Base-by-base conservation (phyloP, 202 grass and related monocot species). In the Setaria viridis region DNA sequence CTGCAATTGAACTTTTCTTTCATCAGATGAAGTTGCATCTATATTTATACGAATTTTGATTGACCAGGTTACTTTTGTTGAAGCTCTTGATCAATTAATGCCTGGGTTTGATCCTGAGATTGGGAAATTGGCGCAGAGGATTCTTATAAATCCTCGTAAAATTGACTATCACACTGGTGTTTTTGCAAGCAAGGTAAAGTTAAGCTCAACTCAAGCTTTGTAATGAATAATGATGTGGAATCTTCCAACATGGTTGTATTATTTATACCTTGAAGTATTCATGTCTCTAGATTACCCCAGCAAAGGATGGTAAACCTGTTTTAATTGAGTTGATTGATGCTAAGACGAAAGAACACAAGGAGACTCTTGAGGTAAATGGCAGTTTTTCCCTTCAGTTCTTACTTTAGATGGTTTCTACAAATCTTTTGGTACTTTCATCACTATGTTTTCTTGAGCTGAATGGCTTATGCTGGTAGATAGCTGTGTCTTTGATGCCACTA, bases 51-150 rank as follows among this genome's bases (percentile, higher is more conserved):
- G 29, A 66, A 46, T 75, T 75, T 81, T 78, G 67, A 10, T 80
- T 49, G 65, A 78, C n/a, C 75, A 95, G 93, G 95, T 98, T 87
- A 98, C 93, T 54, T 98, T 98, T 66, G 81, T 98, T 74, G 95
- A 98, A 93, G 93, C 91, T 90, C 86, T 98, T 77, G 93, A 98
- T 82, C 95, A 98, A 76, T 73, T 98, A 59, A 98, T 98, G 95
- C 95, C 93, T 84, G 95, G 95, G 83, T 98, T 98, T 82, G 93
- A 95, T 91, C 95, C 91, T 73, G 95, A 95, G 87, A 98, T 98
- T 51, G 91, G 88, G 80, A 98, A 98, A 83, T 92, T 98, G 33
- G 95, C 95, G 12, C 91, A 98, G 80, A 90, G 95, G 84, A 63
- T 98, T 88, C 93, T 98, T 76, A 98, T 95, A 43, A 98, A 95